These are phyloP conservation scores for Ophioceras dolichostomum DNA, from an alignment of 2,329 filamentous ascomycete species.

Conservation along the genomic window DNA sequence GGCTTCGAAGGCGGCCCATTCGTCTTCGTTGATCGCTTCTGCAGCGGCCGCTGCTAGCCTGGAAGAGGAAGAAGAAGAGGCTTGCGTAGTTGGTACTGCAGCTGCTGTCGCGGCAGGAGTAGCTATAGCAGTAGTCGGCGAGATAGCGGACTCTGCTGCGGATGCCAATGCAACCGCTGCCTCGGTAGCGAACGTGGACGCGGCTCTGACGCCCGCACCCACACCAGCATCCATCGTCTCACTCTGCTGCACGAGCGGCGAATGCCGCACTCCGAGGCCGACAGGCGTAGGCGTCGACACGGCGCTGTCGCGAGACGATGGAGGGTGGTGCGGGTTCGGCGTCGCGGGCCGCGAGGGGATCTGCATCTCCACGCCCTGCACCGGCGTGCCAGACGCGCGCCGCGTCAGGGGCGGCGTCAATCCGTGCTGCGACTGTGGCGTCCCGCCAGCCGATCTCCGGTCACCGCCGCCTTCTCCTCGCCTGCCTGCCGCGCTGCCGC, in stretches of 20 bases:
- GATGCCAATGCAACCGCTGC: too few species aligned
- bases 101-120: neutral
- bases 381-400: constrained; percentile 37
- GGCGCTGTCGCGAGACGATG: constrained; percentile 11
- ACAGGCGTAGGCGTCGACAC: constrained; percentile 5
- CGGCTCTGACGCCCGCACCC: constrained; percentile 3
- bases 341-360: constrained; percentile 54
- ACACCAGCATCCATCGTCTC: constrained; percentile 8
- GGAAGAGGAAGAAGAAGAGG: neutral
- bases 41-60: constrained; percentile 11
- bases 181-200: constrained; percentile 5
- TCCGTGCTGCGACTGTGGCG: constrained; percentile 8
- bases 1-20: constrained; percentile 81
- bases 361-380: constrained; percentile 45
- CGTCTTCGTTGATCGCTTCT: constrained; percentile 53
- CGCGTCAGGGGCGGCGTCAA: constrained; percentile 29
- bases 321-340: constrained; percentile 28
- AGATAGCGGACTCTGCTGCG: too few species aligned
- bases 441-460: too few species aligned
- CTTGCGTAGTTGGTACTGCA: neutral
- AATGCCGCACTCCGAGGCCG: constrained; percentile 26
- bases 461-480: too few species aligned
- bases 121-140: too few species aligned
- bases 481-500: neutral
- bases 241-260: constrained; percentile 23